Evolutionary conservation across 2,329 filamentous ascomycete genomes (phyloP).

Genomic region (Trichoderma guizhouense): DNA sequence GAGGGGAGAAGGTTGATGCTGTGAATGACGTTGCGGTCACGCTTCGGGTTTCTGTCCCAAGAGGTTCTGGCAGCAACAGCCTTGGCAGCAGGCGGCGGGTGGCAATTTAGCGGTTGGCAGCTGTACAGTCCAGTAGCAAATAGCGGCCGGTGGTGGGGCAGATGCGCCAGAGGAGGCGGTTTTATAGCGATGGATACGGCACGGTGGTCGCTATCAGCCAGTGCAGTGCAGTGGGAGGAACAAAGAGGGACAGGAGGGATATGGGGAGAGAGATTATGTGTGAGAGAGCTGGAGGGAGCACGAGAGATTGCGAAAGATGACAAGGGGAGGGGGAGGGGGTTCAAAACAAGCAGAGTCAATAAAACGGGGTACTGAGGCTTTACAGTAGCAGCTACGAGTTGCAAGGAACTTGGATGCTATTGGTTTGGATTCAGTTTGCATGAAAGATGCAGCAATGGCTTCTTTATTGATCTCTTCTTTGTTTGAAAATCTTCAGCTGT

Average conservation of each 20-base stretch:
- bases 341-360: neutral
- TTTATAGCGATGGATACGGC: neutral
- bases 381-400: neutral
- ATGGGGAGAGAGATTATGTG: neutral
- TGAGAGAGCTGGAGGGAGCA: neutral
- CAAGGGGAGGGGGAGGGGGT: neutral
- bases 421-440: neutral
- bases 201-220: neutral
- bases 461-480: neutral
- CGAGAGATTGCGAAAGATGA: conserved; percentile 3
- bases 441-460: neutral
- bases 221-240: neutral
- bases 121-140: neutral
- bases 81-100: conserved; percentile 18
- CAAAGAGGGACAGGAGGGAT: neutral
- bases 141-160: neutral
- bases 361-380: neutral
- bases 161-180: neutral
- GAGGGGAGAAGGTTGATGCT: conserved; percentile 16
- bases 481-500: neutral
- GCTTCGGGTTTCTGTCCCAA: neutral
- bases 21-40: conserved; percentile 32
- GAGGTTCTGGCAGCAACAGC: conserved; percentile 18
- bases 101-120: conserved; percentile 1
- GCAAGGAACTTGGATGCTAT: neutral